phyloP scores from a whole-genome alignment of 257 asterid genomes.

The Solanum ahanhuiri region DNA sequence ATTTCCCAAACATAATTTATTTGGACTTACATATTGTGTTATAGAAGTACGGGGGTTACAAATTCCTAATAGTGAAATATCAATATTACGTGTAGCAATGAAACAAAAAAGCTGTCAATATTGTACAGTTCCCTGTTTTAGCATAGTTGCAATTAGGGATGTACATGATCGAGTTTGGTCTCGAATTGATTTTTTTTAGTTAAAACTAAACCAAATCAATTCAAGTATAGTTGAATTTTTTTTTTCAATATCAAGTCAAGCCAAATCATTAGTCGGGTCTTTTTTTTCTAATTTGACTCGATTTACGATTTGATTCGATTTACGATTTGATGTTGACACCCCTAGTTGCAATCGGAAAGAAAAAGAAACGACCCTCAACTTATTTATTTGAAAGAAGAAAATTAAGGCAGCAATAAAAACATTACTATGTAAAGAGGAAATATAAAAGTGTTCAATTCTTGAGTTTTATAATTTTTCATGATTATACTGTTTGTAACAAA shows the following conservation, averaged over 20 bases:
- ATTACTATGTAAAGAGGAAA: neutral
- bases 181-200: too few relatives aligned
- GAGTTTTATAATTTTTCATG: neutral
- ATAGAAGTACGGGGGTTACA: neutral
- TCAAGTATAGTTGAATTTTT: too few relatives aligned
- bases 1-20: neutral
- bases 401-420: neutral
- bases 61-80: neutral
- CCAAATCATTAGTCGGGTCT: too few relatives aligned
- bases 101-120: neutral
- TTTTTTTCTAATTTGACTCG: too few relatives aligned
- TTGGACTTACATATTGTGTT: neutral
- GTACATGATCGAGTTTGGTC: accelerated
- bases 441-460: neutral
- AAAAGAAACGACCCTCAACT: neutral
- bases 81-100: neutral
- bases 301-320: too few relatives aligned
- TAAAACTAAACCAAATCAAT: too few relatives aligned
- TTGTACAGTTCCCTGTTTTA: neutral
- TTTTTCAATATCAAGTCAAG: too few relatives aligned
- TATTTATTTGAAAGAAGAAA: neutral
- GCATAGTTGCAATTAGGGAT: neutral
- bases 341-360: neutral
- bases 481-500: too few relatives aligned
- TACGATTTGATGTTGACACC: too few relatives aligned